Conservation (phyloP, 1,284 basidiomycete genomes). For the Phylloporus sp. region DNA sequence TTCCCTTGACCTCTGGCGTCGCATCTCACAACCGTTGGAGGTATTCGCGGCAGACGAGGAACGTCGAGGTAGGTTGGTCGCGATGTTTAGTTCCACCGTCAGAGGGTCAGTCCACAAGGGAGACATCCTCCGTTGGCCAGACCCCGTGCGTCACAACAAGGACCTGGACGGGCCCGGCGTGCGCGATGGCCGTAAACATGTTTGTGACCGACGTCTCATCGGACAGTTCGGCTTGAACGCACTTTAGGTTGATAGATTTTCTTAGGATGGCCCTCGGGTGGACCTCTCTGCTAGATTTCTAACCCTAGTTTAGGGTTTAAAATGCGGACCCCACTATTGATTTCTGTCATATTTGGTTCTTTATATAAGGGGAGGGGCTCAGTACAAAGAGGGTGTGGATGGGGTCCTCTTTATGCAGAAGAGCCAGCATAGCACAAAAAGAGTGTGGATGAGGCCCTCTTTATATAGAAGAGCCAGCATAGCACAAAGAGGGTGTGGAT, state of each 20-base stretch:
- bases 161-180: slow-evolving; percentile 54
- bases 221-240: slow-evolving; percentile 61
- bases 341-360: too few species aligned
- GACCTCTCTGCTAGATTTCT: too few species aligned
- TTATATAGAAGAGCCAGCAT: too few species aligned
- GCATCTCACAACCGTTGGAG: slow-evolving; percentile 51
- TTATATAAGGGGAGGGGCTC: too few species aligned
- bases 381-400: too few species aligned
- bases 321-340: too few species aligned
- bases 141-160: slow-evolving; percentile 70
- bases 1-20: slow-evolving; percentile 46
- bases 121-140: slow-evolving; percentile 50
- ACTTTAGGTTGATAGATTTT: slow-evolving; percentile 42
- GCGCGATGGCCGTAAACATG: slow-evolving; percentile 45
- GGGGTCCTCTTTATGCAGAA: too few species aligned
- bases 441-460: too few species aligned
- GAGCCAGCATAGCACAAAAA: too few species aligned
- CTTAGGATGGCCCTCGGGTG: too few species aligned
- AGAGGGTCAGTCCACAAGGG: slow-evolving; percentile 61
- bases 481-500: too few species aligned
- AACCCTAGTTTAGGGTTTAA: too few species aligned
- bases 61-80: slow-evolving; percentile 71
- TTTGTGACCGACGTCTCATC: slow-evolving; percentile 54
- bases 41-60: slow-evolving; percentile 68
- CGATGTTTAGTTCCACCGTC: slow-evolving; percentile 69